These are phyloP conservation scores for Brassica hybrid DNA, from an alignment of 441 rosid species.

Conservation along the genomic window DNA sequence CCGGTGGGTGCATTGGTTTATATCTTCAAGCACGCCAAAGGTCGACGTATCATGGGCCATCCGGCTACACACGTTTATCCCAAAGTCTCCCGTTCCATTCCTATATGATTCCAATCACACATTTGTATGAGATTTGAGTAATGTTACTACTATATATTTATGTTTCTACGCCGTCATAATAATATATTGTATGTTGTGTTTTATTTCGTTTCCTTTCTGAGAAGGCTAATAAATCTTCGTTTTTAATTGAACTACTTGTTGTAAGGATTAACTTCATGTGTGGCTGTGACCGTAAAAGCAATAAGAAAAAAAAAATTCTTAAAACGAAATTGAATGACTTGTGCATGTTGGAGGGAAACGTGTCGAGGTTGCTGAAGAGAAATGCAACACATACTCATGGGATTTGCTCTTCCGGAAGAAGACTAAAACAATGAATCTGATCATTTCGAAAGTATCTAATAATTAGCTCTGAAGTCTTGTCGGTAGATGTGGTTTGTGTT, in stretches of 20 bases:
- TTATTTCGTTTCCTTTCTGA: too few relatives aligned
- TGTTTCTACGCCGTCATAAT: background rate
- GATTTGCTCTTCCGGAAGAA: slow-evolving; percentile 66
- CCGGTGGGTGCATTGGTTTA: slow-evolving; percentile 75
- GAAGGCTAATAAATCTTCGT: background rate
- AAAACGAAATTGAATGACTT: too few relatives aligned
- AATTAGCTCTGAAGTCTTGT: slow-evolving; percentile 6
- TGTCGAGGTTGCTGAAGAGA: slow-evolving; percentile 73
- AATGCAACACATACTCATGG: slow-evolving; percentile 75
- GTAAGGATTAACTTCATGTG: background rate
- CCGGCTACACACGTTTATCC: slow-evolving; percentile 76
- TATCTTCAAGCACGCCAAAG: slow-evolving; percentile 63
- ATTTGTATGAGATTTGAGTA: background rate
- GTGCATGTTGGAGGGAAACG: slow-evolving; percentile 38
- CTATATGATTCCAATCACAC: slow-evolving; percentile 46
- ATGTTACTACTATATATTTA: background rate
- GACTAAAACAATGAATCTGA: slow-evolving; percentile 56
- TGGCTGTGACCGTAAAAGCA: background rate
- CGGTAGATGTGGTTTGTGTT: background rate
- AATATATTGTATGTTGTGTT: slow-evolving; percentile 15
- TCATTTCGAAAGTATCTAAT: background rate
- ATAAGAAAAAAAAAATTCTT: background rate
- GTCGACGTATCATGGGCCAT: slow-evolving; percentile 76
- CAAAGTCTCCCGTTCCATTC: slow-evolving; percentile 53
- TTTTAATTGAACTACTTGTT: background rate